Evolutionary conservation across 345 rosid species (phyloP).

Genomic region (Melaleuca alternifolia): DNA sequence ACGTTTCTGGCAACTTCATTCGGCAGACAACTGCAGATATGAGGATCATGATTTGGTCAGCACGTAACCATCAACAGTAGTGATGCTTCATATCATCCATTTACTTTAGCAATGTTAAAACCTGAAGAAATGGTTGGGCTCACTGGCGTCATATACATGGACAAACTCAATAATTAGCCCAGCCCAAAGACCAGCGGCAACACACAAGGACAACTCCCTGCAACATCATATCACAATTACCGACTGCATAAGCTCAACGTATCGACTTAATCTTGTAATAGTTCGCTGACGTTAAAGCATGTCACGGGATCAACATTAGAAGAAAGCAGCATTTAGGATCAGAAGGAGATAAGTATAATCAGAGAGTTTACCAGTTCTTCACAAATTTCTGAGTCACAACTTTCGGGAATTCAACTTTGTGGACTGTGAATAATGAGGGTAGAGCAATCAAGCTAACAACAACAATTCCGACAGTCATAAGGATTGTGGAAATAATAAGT

Average conservation of each 20-base stretch:
- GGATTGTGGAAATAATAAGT: neutral
- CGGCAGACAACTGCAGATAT: constrained; percentile 19
- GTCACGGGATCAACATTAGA: neutral
- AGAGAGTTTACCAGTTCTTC: neutral
- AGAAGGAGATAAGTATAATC: neutral
- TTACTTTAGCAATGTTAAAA: neutral
- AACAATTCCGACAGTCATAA: neutral
- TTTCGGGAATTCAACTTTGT: neutral
- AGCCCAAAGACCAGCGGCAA: neutral
- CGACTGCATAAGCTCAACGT: neutral
- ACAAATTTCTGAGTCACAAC: neutral
- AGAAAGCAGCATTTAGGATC: neutral
- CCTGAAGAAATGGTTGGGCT: neutral
- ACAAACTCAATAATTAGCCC: neutral
- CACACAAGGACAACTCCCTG: constrained; percentile 2
- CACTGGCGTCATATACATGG: neutral
- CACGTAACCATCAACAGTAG: neutral
- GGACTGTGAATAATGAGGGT: neutral
- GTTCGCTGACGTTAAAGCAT: neutral
- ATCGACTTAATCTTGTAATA: neutral
- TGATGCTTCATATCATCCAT: neutral
- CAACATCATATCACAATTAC: neutral
- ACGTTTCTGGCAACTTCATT: constrained; percentile 27
- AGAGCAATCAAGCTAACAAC: neutral
- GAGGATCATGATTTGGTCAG: neutral